Conservation (phyloP, 2,329 filamentous ascomycete genomes). For the Alternaria sp. region DNA sequence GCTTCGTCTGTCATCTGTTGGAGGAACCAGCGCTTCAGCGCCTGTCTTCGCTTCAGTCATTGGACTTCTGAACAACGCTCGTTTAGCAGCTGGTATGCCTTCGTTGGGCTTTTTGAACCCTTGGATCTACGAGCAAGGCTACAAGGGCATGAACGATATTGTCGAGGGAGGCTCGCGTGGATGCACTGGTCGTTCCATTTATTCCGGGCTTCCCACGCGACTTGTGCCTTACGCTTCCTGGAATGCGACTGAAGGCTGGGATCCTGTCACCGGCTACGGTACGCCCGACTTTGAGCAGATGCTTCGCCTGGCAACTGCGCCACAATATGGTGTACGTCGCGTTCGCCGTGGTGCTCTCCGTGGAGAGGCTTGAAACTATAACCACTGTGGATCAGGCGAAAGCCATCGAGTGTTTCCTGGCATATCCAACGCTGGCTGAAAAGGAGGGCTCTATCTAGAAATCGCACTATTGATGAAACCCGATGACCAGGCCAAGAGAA, state of each 20-base stretch:
- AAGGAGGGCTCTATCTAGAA: not conserved
- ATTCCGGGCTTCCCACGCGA: conserved; percentile 49
- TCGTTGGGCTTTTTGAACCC: conserved; percentile 52
- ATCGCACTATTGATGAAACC: not conserved
- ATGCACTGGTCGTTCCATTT: conserved; percentile 53
- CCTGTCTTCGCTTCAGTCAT: conserved; percentile 50
- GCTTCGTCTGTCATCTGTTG: conserved; percentile 41
- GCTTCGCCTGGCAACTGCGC: conserved; percentile 33
- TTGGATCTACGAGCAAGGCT: conserved; percentile 54
- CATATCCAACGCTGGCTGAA: not conserved
- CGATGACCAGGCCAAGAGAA: not conserved
- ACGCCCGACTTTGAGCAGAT: conserved; percentile 49
- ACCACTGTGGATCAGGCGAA: not conserved
- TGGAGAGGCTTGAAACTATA: not conserved
- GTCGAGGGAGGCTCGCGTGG: conserved; percentile 57
- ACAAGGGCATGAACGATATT: conserved; percentile 59
- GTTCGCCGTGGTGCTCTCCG: conserved; percentile 13
- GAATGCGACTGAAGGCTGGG: conserved; percentile 61
- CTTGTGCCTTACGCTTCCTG: conserved; percentile 58
- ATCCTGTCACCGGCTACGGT: conserved; percentile 58
- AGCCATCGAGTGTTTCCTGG: not conserved
- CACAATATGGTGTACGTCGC: conserved; percentile 26
- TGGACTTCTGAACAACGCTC: conserved; percentile 50
- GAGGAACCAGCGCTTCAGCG: conserved; percentile 52
- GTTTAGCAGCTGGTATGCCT: conserved; percentile 45